Base-by-base conservation (phyloP, 192 early-diverging fungal species). In the Backusella luteola region DNA sequence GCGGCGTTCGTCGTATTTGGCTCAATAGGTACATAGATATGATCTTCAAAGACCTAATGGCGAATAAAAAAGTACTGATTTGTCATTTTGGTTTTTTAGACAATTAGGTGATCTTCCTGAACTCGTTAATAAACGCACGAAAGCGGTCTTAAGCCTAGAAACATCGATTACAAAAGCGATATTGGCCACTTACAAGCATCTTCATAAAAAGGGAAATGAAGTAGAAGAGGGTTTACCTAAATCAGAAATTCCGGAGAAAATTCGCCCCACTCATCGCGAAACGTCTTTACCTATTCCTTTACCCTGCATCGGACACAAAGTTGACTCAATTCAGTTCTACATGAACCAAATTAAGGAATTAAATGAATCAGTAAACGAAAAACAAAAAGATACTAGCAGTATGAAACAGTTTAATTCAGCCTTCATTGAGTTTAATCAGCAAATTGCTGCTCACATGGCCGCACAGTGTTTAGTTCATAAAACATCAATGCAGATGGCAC, bases 361-460 rank as follows among this genome's bases (percentile, higher is more conserved):
- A 6, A 89, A 90, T 83, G 44, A 80, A 36, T 69, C 73, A 19
- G 91, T 93, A 14, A 73, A 81, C 0, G 53, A 84, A 15, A 73
- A 74, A 1, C 84, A 85, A 71, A 41, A 84, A 29, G 35, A 82
- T 1, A 36, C 74, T 4, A 67, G 74, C 46, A n/a, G 68, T 3
- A 75, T 83, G 59, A 71, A 67, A 21, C 81, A 84, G 14, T 73
- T 87, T 70, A 86, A 89, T 26, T 91, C 93, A 34, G 95, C 94
- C 4, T 94, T 97, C 81, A 88, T 97, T 19, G 87, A 93, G 80
- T 97, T 97, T 79, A 87, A 89, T 66, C 81, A 85, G 66, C 89
- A 92, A 66, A 85, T 92, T 34, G 89, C 90, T 0, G 91, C 96
- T 0, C 95, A 97, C 41, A 89, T 94, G 82, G 95, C 95, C 19